Base-by-base conservation (phyloP, 345 rosid species). In the Camelina sativa region DNA sequence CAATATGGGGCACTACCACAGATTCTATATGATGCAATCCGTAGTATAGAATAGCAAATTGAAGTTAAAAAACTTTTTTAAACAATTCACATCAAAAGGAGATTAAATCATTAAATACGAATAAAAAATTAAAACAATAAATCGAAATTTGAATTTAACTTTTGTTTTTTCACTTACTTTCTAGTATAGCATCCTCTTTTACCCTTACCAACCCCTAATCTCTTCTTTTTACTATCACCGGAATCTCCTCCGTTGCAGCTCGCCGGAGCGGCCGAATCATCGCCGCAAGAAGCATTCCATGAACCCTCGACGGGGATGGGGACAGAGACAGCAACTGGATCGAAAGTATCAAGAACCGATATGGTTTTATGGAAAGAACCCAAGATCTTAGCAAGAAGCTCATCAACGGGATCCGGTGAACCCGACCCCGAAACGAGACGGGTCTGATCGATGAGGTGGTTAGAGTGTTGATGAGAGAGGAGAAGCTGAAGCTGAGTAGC, bases 111-210 rank as follows among this genome's bases (percentile, higher is more conserved):
- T 62, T 37, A 37, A 53, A 76, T 35, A 53, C 34, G 10, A 20
- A 58, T 62, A 47, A 22, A 23, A 54, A 50, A 7, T 22, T 7
- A 22, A 23, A 25, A 17, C 8, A 37, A 48, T 43, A 75, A 43
- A 63, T 51, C 1, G 2, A 50, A 38, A 38, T 32, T 10, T 25
- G 35, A 50, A 58, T 22, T 22, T 3, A 46, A 64, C 8, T 16
- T 47, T 35, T 35, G 6, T 61, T n/a, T 54, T 13, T 65, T 11
- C 6, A 57, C 85, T 82, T 84, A 91, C 98, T 85, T 86, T 83
- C 98, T 88, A 81, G 86, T 88, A 82, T 93, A 84, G 79, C 86
- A 83, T 4, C 97, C 98, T 63, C 97, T 85, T 75, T 52, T 85
- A 23, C 80, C 87, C 74, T 79, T 82, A 30, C 70, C 10, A 43